Base-by-base conservation (phyloP, 1,139 yeast species). In the Yamadazyma conglobata region DNA sequence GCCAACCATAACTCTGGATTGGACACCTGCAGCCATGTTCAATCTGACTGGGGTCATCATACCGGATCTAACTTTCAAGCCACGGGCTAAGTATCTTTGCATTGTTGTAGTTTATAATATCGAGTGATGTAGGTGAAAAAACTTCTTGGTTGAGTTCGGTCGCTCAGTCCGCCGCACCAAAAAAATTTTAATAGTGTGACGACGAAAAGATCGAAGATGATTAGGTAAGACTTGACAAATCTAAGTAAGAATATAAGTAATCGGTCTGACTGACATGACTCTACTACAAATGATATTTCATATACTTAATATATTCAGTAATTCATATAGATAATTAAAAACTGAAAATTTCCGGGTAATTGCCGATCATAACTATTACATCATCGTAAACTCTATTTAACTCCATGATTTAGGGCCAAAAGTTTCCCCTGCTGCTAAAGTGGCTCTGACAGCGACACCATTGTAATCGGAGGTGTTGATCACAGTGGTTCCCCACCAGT, bases 401-500 rank as follows among this genome's bases (percentile, higher is more conserved):
- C 11, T 12, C 39, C 39, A 35, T 3, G 31, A 22, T 22, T 14
- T 20, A 17, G 39, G 39, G 9, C 39, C 39, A 25, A 35, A 35
- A 18, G 39, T 35, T 28, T 35, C 34, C 10, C 39, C 39, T 7
- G 39, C 24, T 12, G 23, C 15, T 17, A 35, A 25, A 16, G 35
- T 22, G 12, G 19, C 18, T 28, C 35, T 28, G 9, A 35, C 27
- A 13, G 39, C 39, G 23, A 32, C 28, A 10, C 39, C 39, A 5
- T 27, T 12, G 17, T 32, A 30, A 24, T 35, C 39, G 6, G 34
- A 13, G n/a, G 39, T 35, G 4, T 32, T 24, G 17, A 35, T 24
- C 11, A 38, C 42, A 19, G 42, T 35, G 10, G 30, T 48, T 41
- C 73, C 64, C 71, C 71, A 64, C 71, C 72, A 64, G 24, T 37